Evolutionary conservation across 2,329 filamentous ascomycete genomes (phyloP).

Genomic region (Xylaria sp.): DNA sequence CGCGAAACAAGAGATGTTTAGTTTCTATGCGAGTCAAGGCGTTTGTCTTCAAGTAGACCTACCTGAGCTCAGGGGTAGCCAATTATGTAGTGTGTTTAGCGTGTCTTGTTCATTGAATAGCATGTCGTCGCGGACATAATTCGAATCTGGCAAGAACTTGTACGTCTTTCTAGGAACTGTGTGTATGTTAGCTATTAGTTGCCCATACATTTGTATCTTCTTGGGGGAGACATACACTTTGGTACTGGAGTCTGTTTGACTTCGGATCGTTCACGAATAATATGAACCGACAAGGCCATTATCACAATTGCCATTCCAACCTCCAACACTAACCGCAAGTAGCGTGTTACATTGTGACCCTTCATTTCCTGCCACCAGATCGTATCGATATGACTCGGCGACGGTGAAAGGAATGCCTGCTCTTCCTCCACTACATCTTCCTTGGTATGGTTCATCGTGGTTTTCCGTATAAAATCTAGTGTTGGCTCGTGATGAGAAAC

Average conservation of each 20-base stretch:
- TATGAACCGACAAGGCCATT: conserved; percentile 40
- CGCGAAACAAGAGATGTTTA: not conserved
- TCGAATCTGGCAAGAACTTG: conserved; percentile 47
- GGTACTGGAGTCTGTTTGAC: conserved; percentile 46
- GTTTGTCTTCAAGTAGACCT: conserved; percentile 3
- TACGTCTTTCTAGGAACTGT: conserved; percentile 51
- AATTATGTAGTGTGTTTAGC: conserved; percentile 50
- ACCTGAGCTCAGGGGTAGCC: conserved; percentile 51
- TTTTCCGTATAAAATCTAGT: not conserved
- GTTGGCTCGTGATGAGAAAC: not conserved
- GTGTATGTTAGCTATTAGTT: conserved; percentile 32
- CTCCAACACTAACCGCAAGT: conserved; percentile 47
- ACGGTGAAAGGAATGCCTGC: conserved; percentile 45
- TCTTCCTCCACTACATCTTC: conserved; percentile 44
- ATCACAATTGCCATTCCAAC: conserved; percentile 47
- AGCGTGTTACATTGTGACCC: conserved; percentile 33
- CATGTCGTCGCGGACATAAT: conserved; percentile 50
- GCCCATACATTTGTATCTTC: not conserved
- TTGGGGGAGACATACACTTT: conserved; percentile 41
- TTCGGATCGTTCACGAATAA: conserved; percentile 34
- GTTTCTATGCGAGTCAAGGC: not conserved
- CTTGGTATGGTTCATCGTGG: conserved; percentile 40
- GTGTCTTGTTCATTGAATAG: conserved; percentile 49
- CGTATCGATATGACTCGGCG: conserved; percentile 25
- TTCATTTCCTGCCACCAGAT: conserved; percentile 32